phyloP scores from a whole-genome alignment of 2,329 filamentous ascomycete genomes.

The Aspergillus flavus region DNA sequence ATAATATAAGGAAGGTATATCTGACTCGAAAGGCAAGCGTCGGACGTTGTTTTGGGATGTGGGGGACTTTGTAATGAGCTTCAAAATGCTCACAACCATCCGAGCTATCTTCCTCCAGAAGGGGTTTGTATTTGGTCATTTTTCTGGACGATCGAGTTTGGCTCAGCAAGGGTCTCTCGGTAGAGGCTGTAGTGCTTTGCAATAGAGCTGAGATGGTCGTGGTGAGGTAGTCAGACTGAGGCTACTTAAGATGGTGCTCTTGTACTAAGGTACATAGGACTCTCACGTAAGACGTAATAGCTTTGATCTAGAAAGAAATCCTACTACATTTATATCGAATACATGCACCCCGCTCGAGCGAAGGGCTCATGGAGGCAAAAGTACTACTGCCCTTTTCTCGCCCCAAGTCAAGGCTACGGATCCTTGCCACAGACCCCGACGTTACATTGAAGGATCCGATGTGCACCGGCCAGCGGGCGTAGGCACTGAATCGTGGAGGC shows the following conservation, averaged over 20 bases:
- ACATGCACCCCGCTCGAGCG: background rate
- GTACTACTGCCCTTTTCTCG: background rate
- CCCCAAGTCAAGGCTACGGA: background rate
- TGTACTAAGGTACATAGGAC: background rate
- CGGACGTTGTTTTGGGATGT: background rate
- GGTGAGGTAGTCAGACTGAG: too few species aligned
- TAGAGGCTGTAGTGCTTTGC: background rate
- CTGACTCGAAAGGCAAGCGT: background rate
- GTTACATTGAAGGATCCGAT: background rate
- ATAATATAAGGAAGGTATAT: background rate
- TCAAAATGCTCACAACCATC: background rate
- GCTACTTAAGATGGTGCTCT: background rate
- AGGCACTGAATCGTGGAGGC: background rate
- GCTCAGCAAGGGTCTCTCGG: background rate
- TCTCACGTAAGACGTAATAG: background rate
- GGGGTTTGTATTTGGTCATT: background rate
- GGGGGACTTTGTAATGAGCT: background rate
- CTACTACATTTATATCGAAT: background rate
- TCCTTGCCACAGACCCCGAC: background rate
- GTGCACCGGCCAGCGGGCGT: background rate
- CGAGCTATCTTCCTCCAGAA: background rate
- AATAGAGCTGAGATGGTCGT: too few species aligned
- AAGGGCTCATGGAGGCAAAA: background rate
- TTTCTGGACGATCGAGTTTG: background rate
- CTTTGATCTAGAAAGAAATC: background rate